Evolutionary conservation across 1,284 basidiomycete species (phyloP).

Genomic region (Cystobasidiaceae sp.): DNA sequence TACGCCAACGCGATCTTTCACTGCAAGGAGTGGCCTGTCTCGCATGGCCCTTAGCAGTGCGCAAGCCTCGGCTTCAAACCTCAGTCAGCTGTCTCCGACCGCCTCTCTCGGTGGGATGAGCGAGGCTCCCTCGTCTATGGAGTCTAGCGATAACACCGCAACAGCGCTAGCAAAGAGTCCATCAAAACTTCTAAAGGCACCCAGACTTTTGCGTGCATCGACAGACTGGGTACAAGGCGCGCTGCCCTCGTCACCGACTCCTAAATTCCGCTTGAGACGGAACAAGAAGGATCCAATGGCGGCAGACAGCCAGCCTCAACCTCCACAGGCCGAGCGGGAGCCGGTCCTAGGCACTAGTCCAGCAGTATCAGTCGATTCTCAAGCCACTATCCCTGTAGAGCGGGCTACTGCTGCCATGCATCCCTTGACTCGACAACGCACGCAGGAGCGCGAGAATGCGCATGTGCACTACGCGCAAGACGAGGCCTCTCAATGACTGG

Average conservation of each 20-base stretch:
- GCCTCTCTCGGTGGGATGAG: conserved; percentile 25
- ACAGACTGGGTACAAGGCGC: conserved; percentile 24
- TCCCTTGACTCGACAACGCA: conserved; percentile 14
- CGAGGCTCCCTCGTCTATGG: neutral
- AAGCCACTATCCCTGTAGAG: conserved; percentile 9
- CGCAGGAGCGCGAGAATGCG: neutral
- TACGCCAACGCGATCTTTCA: conserved; percentile 18
- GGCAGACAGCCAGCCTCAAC: neutral
- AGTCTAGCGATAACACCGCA: neutral
- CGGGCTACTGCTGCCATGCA: neutral
- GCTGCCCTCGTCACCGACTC: conserved; percentile 15
- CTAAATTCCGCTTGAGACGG: conserved; percentile 10
- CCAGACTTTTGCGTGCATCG: conserved; percentile 13
- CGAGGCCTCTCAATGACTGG: neutral
- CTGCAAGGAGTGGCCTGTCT: neutral
- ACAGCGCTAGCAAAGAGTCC: neutral
- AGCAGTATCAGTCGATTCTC: neutral
- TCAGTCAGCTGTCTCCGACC: conserved; percentile 14
- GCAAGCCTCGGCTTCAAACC: neutral
- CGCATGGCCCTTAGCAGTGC: neutral
- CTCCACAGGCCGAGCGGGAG: neutral
- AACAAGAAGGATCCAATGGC: conserved; percentile 1
- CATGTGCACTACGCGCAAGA: neutral
- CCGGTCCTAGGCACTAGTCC: neutral
- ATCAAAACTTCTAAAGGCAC: neutral